Conservation (phyloP, 257 asterid genomes). For the Solanum okadae region DNA sequence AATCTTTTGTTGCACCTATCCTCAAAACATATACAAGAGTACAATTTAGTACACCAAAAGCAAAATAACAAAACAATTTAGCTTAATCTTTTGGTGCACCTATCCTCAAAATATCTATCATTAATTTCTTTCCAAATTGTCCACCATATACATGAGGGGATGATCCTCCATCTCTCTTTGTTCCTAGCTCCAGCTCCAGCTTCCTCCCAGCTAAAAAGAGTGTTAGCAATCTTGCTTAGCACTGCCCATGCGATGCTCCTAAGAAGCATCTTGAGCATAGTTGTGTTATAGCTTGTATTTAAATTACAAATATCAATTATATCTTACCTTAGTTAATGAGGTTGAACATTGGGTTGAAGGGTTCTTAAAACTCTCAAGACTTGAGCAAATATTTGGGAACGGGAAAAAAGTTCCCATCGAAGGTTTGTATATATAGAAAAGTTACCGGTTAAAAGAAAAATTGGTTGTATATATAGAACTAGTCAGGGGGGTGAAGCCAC, state of each 20-base stretch:
- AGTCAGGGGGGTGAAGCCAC: not conserved
- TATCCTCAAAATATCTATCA: not conserved
- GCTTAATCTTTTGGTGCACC: not conserved
- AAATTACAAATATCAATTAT: not conserved
- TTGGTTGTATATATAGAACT: not conserved
- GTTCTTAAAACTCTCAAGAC: not conserved
- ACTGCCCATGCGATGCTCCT: not conserved
- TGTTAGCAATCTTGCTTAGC: not conserved
- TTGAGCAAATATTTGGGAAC: not conserved
- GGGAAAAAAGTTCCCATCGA: not conserved
- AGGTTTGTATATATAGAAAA: not conserved
- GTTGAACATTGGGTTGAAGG: not conserved
- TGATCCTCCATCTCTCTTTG: not conserved
- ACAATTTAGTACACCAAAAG: not conserved
- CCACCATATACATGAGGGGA: not conserved
- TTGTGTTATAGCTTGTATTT: not conserved
- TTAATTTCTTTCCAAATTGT: not conserved
- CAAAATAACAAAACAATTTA: too few relatives aligned
- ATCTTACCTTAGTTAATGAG: not conserved
- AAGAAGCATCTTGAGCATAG: not conserved
- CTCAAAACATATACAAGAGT: not conserved
- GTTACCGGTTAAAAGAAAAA: too few relatives aligned
- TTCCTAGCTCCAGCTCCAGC: not conserved
- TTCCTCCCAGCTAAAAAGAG: not conserved
- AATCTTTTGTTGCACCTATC: not conserved